These are phyloP conservation scores for Venturia carpophila DNA, from an alignment of 2,329 filamentous ascomycete genomes.

Conservation along the genomic window DNA sequence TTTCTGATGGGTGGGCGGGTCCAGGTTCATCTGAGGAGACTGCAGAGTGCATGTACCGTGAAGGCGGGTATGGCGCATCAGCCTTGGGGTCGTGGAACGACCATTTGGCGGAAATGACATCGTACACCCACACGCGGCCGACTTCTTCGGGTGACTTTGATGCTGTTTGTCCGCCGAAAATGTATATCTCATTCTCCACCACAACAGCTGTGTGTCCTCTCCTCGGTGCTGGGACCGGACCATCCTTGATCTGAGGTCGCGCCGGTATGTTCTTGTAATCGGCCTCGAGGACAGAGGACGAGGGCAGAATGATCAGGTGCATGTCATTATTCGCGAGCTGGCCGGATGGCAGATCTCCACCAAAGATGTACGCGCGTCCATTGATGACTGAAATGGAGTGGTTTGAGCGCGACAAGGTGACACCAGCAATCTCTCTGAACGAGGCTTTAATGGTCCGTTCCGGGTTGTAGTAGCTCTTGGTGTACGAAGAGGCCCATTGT, in stretches of 20 bases:
- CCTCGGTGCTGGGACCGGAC: slow-evolving; percentile 32
- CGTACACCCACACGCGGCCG: slow-evolving; percentile 39
- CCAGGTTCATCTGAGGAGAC: slow-evolving; percentile 35
- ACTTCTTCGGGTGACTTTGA: slow-evolving; percentile 25
- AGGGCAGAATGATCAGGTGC: slow-evolving; percentile 42
- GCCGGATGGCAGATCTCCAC: slow-evolving; percentile 35
- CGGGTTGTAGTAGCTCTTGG: slow-evolving; percentile 40
- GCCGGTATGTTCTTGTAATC: slow-evolving; percentile 35
- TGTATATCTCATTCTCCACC: slow-evolving; percentile 38
- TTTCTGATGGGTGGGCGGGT: slow-evolving; percentile 21
- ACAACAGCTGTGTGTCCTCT: slow-evolving; percentile 37
- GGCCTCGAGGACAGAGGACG: slow-evolving; percentile 35
- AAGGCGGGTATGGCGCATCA: slow-evolving; percentile 23
- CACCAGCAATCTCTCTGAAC: slow-evolving; percentile 40
- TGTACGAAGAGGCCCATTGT: slow-evolving; percentile 37
- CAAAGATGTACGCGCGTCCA: slow-evolving; percentile 49
- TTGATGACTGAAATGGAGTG: slow-evolving; percentile 48
- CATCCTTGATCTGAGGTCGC: slow-evolving; percentile 23
- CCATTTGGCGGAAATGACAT: slow-evolving; percentile 36
- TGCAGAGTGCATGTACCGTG: slow-evolving; percentile 31
- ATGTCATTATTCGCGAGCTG: slow-evolving; percentile 40
- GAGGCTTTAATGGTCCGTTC: slow-evolving; percentile 46
- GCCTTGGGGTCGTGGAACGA: slow-evolving; percentile 31
- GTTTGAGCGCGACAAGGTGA: slow-evolving; percentile 40
- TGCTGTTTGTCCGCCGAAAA: slow-evolving; percentile 35